phyloP scores from a whole-genome alignment of 164 flowering plant genomes.

The Aristolochia contorta region DNA sequence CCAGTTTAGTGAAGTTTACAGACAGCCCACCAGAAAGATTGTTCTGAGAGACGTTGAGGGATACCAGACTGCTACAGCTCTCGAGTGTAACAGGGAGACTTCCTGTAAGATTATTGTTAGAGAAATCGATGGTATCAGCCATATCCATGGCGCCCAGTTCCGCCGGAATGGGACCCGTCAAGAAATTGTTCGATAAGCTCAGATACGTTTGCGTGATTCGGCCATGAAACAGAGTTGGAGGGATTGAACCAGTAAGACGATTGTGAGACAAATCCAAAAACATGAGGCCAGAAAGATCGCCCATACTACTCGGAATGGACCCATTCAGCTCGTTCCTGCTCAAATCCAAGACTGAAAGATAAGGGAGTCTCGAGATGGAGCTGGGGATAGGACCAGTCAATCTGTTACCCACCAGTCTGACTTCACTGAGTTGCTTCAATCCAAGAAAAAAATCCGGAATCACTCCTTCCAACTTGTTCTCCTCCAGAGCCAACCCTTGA shows the following conservation, averaged over 20 bases:
- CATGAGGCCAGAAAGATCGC: slow-evolving; percentile 25
- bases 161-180: slow-evolving; percentile 41
- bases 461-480: slow-evolving; percentile 47
- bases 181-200: slow-evolving; percentile 52
- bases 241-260: slow-evolving; percentile 46
- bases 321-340: slow-evolving; percentile 56
- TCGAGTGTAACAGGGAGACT: slow-evolving; percentile 36
- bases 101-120: slow-evolving; percentile 63
- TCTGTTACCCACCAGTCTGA: slow-evolving; percentile 38
- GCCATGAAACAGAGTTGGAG: slow-evolving; percentile 30
- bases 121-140: slow-evolving; percentile 65
- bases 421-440: slow-evolving; percentile 36
- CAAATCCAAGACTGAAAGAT: slow-evolving; percentile 48
- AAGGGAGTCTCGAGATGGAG: slow-evolving; percentile 38
- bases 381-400: slow-evolving; percentile 53
- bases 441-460: slow-evolving; percentile 39
- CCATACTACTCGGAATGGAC: slow-evolving; percentile 46
- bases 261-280: slow-evolving; percentile 64
- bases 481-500: slow-evolving; percentile 44
- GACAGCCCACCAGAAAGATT: slow-evolving; percentile 42
- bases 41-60: slow-evolving; percentile 60
- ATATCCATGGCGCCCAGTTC: slow-evolving; percentile 58
- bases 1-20: slow-evolving; percentile 26
- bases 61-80: slow-evolving; percentile 46
- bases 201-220: slow-evolving; percentile 36